A percentile compares a stretch with the other conserved stretches of the same genome.
phyloP scores from a whole-genome alignment of 2,329 filamentous ascomycete species.

The Lasiodiplodia sp. region DNA sequence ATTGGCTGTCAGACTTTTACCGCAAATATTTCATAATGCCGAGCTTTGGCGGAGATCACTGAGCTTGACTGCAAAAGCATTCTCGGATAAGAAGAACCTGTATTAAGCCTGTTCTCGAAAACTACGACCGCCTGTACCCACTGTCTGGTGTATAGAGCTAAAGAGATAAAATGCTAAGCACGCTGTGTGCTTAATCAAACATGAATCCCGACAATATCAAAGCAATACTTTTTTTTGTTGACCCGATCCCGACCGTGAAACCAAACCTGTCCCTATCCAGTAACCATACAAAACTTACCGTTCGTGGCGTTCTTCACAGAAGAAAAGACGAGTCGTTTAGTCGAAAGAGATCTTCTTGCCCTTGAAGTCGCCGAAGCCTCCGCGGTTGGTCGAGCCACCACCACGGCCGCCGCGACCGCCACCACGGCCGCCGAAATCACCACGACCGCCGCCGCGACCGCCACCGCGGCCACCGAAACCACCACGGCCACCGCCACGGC shows the following conservation, averaged over 20 bases:
- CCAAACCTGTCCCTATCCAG: conserved; percentile 21
- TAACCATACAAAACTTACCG: conserved; percentile 18
- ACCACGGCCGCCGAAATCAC: conserved; percentile 46
- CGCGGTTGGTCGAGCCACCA: conserved; percentile 54
- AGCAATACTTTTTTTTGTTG: conserved; percentile 11
- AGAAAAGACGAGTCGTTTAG: neutral
- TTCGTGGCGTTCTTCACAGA: neutral
- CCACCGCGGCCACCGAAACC: conserved; percentile 61
- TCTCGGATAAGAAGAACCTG: neutral
- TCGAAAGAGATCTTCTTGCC: conserved; percentile 81
- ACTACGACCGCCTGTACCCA: conserved; percentile 14
- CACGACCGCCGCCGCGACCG: conserved; percentile 49
- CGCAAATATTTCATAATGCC: neutral
- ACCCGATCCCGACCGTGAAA: conserved; percentile 8
- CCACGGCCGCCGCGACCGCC: conserved; percentile 55
- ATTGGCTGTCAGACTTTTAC: neutral
- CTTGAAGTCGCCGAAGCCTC: conserved; percentile 71
- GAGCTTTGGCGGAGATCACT: neutral
- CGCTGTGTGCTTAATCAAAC: neutral
- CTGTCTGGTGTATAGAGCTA: conserved; percentile 20
- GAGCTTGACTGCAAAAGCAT: neutral
- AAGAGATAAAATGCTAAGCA: conserved; percentile 11
- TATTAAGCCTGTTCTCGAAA: conserved; percentile 9
- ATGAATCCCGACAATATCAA: neutral
- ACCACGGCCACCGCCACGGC: conserved; percentile 55